Conservation (phyloP, 2,329 filamentous ascomycete species). For the Tympanopsis confertula region DNA sequence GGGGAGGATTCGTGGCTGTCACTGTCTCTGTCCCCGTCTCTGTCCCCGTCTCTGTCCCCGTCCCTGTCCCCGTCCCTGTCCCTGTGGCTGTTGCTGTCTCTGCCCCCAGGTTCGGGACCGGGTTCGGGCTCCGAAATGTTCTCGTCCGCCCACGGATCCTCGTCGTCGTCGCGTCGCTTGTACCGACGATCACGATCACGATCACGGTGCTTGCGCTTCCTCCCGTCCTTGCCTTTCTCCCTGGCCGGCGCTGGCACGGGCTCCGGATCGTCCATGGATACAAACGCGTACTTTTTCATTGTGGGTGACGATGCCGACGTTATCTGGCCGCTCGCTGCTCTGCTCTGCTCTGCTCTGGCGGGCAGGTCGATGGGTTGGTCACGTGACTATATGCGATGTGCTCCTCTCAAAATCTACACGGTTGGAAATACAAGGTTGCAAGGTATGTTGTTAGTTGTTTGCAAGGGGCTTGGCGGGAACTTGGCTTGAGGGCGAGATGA, state of each 20-base stretch:
- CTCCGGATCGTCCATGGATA: constrained; percentile 27
- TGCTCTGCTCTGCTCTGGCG: too few species aligned
- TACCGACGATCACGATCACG: constrained; percentile 7
- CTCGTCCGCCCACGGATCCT: not conserved
- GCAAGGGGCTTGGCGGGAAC: too few species aligned
- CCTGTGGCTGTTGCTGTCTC: too few species aligned
- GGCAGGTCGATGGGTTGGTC: too few species aligned
- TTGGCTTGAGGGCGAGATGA: too few species aligned
- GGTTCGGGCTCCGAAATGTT: not conserved
- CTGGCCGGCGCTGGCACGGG: constrained; percentile 11
- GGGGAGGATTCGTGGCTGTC: constrained; percentile 25
- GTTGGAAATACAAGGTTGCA: too few species aligned
- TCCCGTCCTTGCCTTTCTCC: constrained; percentile 8
- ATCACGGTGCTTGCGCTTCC: constrained; percentile 8
- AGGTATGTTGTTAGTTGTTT: too few species aligned
- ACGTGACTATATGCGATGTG: too few species aligned
- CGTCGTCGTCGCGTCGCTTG: not conserved
- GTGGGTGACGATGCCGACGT: not conserved
- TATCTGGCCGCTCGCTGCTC: too few species aligned
- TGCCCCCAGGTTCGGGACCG: too few species aligned
- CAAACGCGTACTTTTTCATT: constrained; percentile 23
- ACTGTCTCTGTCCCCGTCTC: constrained; percentile 12
- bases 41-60: constrained; percentile 20
- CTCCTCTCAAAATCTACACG: too few species aligned
- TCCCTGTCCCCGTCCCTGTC: constrained; percentile 13